Conservation (phyloP, 139 green algal genomes). For the Closterium sp. region DNA sequence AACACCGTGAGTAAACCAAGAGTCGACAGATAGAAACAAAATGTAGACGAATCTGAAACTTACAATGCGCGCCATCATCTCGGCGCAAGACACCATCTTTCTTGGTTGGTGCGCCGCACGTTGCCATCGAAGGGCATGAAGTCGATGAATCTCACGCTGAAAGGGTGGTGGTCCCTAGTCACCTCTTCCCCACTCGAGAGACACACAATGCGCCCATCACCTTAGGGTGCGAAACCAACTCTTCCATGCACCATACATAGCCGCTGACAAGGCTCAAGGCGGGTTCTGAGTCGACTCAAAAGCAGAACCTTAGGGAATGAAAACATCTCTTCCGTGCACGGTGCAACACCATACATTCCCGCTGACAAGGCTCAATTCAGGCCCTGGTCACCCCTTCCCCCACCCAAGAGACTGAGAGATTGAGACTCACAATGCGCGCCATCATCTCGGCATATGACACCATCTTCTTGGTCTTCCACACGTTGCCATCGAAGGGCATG, state of each 20-base stretch:
- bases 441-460: conserved; percentile 81
- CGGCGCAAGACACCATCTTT: conserved; percentile 89
- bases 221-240: conserved; percentile 85
- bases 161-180: conserved; percentile 51
- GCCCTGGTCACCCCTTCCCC: background rate
- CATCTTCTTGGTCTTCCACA: conserved; percentile 84
- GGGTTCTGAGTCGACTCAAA: too few species aligned
- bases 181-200: background rate
- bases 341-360: too few species aligned
- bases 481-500: conserved; percentile 99
- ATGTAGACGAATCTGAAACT: background rate
- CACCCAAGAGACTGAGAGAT: too few species aligned
- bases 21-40: too few species aligned
- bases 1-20: too few species aligned
- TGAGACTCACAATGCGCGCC: conserved; percentile 21
- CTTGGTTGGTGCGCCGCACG: conserved; percentile 71
- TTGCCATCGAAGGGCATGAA: conserved; percentile 99
- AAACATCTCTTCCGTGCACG: too few species aligned
- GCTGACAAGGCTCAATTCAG: too few species aligned
- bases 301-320: too few species aligned
- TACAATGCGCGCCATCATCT: conserved; percentile 60
- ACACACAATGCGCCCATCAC: conserved; percentile 55
- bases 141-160: conserved; percentile 99
- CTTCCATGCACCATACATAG: too few species aligned
- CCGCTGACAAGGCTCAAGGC: too few species aligned